A percentile compares a stretch with the other conserved stretches of the same genome.
Conservation (phyloP, 352 stramenopile genomes). For the Hyphochytrium catenoides region DNA sequence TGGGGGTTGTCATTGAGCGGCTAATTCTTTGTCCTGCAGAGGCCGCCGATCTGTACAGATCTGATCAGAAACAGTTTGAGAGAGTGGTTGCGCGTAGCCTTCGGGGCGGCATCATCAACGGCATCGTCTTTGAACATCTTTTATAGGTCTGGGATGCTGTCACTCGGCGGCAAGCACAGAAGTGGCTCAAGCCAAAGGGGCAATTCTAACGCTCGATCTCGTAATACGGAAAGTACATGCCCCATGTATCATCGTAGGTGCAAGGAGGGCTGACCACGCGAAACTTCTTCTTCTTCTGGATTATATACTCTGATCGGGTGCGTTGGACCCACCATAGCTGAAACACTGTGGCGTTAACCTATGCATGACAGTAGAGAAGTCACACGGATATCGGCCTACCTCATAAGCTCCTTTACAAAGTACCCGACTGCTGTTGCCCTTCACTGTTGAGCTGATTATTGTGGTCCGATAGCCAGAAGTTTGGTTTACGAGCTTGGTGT, state of each 20-base stretch:
- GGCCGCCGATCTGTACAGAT: conserved; percentile 86
- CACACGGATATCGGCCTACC: too few relatives aligned
- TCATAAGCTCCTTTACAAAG: conserved; percentile 45
- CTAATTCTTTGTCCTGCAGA: conserved; percentile 21
- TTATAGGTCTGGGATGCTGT: conserved; percentile 26
- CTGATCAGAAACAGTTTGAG: conserved; percentile 74
- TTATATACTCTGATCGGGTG: conserved; percentile 44
- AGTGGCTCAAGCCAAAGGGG: too few relatives aligned
- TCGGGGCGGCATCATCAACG: conserved; percentile 43
- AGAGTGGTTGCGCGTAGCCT: conserved; percentile 60
- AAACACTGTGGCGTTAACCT: background rate
- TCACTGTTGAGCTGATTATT: conserved; percentile 36
- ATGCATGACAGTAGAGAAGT: background rate
- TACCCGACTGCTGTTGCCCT: conserved; percentile 24
- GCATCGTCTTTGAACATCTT: conserved; percentile 52
- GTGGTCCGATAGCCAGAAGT: conserved; percentile 44
- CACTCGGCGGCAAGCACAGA: too few relatives aligned
- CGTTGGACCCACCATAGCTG: conserved; percentile 59
- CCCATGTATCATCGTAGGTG: too few relatives aligned
- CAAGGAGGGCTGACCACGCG: conserved; percentile 25
- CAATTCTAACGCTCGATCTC: too few relatives aligned
- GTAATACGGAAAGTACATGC: too few relatives aligned
- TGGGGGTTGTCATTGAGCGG: background rate
- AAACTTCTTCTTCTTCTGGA: conserved; percentile 53
- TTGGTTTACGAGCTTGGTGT: too few relatives aligned